Evolutionary conservation across 805 yeast species (phyloP).

Genomic region (Vanderwaltozyma yarrowii): DNA sequence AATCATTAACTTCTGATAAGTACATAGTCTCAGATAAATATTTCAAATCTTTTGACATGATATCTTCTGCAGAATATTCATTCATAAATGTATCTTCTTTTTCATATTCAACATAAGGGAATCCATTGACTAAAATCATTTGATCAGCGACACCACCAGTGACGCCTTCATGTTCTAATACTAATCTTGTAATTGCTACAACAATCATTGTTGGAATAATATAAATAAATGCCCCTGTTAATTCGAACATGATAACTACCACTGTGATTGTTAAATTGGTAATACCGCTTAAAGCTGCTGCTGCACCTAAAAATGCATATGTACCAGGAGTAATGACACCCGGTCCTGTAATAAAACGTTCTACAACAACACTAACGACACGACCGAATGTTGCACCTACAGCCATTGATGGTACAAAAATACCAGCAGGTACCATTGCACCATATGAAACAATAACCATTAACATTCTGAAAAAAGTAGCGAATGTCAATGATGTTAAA

Average conservation of each 20-base stretch:
- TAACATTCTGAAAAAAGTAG: slow-evolving; percentile 59
- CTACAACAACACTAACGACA: slow-evolving; percentile 67
- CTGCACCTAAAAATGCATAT: slow-evolving; percentile 93
- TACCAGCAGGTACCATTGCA: slow-evolving; percentile 93
- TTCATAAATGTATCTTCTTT: slow-evolving; percentile 55
- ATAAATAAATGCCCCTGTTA: slow-evolving; percentile 89
- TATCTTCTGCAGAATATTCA: slow-evolving; percentile 37
- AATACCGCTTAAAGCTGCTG: slow-evolving; percentile 88
- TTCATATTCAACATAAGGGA: slow-evolving; percentile 63
- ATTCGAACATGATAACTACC: slow-evolving; percentile 89
- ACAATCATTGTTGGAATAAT: slow-evolving; percentile 95
- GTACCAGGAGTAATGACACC: slow-evolving; percentile 84
- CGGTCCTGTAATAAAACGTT: slow-evolving; percentile 33
- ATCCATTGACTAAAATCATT: slow-evolving; percentile 80
- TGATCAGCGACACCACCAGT: slow-evolving; percentile 89
- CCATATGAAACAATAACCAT: slow-evolving; percentile 84
- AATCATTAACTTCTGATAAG: slow-evolving; percentile 17
- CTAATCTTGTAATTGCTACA: slow-evolving; percentile 74
- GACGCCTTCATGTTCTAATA: slow-evolving; percentile 66
- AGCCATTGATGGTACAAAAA: slow-evolving; percentile 94
- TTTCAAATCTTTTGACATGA: slow-evolving; percentile 44
- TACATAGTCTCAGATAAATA: slow-evolving; percentile 18
- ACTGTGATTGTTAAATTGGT: slow-evolving; percentile 89
- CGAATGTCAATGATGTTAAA: slow-evolving; percentile 48
- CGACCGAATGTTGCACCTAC: slow-evolving; percentile 94